phyloP scores from a whole-genome alignment of 129 eudicot genomes.

The Rutidosis leptorrhynchoides region DNA sequence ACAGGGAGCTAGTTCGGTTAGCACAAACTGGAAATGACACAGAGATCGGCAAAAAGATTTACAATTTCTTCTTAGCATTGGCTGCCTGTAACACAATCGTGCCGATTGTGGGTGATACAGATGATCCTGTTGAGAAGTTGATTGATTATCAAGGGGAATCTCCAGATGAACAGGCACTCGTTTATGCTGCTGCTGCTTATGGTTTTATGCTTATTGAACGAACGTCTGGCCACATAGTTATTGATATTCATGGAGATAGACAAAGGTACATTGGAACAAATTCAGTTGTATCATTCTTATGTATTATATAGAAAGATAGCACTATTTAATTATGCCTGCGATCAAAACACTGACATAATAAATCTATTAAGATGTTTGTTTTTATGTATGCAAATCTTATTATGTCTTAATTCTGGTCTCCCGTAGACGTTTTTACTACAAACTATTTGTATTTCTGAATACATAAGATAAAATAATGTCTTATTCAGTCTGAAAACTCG shows the following conservation, averaged over 20 bases:
- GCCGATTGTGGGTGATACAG: slow-evolving; percentile 57
- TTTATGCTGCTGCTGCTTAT: slow-evolving; percentile 91
- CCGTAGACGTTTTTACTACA: too few species aligned
- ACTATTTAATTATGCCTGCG: not conserved
- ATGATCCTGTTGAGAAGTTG: slow-evolving; percentile 53
- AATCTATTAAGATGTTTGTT: too few species aligned
- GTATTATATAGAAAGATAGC: not conserved
- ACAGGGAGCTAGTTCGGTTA: slow-evolving; percentile 50
- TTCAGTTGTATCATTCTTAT: not conserved
- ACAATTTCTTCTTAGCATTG: slow-evolving; percentile 78
- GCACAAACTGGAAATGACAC: slow-evolving; percentile 41
- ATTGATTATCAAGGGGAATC: slow-evolving; percentile 93
- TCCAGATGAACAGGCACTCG: slow-evolving; percentile 96
- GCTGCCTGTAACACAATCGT: slow-evolving; percentile 97
- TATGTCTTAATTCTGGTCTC: too few species aligned
- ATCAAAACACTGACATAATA: not conserved
- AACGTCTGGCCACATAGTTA: slow-evolving; percentile 89
- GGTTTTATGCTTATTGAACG: slow-evolving; percentile 86
- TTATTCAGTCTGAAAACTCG: too few species aligned
- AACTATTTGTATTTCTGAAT: too few species aligned
- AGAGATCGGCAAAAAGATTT: slow-evolving; percentile 42
- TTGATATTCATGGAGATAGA: slow-evolving; percentile 82
- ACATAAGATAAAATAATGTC: too few species aligned
- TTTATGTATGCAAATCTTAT: too few species aligned
- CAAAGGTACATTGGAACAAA: slow-evolving; percentile 51